Evolutionary conservation across 139 green algal genomes (phyloP), one percentile per base, ranked within the genome.

Genomic region (Tetraselmis chui): DNA sequence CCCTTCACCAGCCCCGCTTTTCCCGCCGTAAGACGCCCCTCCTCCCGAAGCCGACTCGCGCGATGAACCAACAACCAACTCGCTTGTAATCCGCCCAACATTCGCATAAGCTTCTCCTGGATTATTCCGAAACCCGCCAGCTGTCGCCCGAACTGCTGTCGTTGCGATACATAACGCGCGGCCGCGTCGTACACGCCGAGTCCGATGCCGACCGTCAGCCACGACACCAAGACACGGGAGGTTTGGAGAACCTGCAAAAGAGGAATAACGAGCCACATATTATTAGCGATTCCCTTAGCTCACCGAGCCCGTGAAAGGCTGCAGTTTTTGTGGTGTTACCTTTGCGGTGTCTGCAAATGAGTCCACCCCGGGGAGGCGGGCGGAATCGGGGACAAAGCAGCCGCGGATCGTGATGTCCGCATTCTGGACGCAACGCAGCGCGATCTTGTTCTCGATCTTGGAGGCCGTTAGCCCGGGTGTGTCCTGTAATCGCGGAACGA

Each of bases 361-460:
- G 59, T 90, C 81, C 31, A 97, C 91, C 22, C 94, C 94, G 0
- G 95, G 89, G 30, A 98, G 85, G 25, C 95, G 88, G 28, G 93
- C 95, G 2, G 76, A 83, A 84, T 98, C 95, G 0, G 95, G 90
- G 77, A 98, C 94, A 84, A 97, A 97, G 84, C 88, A 93, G 31
- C 93, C 82, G 0, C 87, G 78, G 58, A 98, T 89, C 23, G 80
- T 76, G 85, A 98, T 98, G 92, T 98, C 95, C 11, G 91, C 95
- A 83, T 98, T 98, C 86, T 98, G 95, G 30, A 96, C 90, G 75
- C 94, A 97, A 30, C 94, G 86, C 82, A 97, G 91, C 1, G 94
- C 88, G 31, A 95, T 96, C 87, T 98, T 98, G 89, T 98, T 96
- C 80, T 98, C 89, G 79, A 98, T 98, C 87, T 98, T 98, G 31